Base-by-base conservation (phyloP, 2,329 filamentous ascomycete genomes). In the Exophiala calicioides region DNA sequence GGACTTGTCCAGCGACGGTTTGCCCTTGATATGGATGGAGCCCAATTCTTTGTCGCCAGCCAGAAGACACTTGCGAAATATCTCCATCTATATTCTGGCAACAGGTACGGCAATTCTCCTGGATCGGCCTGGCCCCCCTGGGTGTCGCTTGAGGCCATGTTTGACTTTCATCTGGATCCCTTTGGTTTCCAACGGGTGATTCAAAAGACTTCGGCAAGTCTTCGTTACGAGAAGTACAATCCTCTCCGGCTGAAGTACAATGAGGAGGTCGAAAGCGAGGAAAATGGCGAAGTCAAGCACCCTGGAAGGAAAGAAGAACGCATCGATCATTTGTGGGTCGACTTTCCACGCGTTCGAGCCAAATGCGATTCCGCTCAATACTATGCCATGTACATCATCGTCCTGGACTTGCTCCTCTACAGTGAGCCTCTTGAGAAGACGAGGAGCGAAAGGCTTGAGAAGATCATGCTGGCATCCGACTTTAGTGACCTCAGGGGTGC, bases 121-220 rank as follows among this genome's bases (percentile, higher is more conserved):
- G 89, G 89, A 7, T 88, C 90, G 3, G 84, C 88, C 12, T 99
- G 94, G 93, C 93, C 93, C 8, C 93, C 93, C 1, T 99, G 93
- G 93, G 88, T 97, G 35, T 93, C 93, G 0, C 85, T 98, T 72
- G 93, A 99, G 69, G 88, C 95, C 59, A 96, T 98, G 85, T 96
- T 95, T 61, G 90, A 97, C 67, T 98, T 96, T 67, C 76, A 91
- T 56, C 79, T 86, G 4, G 90, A 95, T 65, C 91, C 93, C 0
- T 95, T 95, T 62, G 93, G 94, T n/a, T 98, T 98, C 75, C 91
- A 91, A 65, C 84, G 93, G 50, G 90, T 98, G 21, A 90, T 99
- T 8, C 89, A 97, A 65, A 91, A 94, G 66, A 98, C 93, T 1
- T 98, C 91, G 4, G 93, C 91, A 16, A 90, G 86, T 72, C 76